Conservation (phyloP, 768 basidiomycete genomes). For the Russula sp. region DNA sequence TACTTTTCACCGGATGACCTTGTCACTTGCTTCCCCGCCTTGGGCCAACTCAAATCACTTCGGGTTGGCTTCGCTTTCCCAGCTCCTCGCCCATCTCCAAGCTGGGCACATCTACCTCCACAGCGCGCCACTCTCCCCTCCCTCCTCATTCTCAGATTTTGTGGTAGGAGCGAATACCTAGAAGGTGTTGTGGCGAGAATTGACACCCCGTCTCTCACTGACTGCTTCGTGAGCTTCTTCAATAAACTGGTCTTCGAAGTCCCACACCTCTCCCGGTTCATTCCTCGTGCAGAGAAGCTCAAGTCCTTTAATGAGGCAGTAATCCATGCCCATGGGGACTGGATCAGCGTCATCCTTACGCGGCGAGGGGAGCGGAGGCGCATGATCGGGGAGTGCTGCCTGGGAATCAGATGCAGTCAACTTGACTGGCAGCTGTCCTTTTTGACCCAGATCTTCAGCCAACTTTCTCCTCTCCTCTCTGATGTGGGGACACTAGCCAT, state of each 20-base stretch:
- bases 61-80: background rate
- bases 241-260: background rate
- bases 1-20: background rate
- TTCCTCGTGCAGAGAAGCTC: background rate
- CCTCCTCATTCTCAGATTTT: background rate
- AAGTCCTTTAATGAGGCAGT: background rate
- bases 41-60: background rate
- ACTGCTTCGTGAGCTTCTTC: background rate
- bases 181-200: no score
- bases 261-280: background rate
- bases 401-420: background rate
- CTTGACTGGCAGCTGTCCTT: constrained; percentile 6
- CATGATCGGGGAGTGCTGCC: background rate
- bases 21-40: background rate
- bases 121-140: background rate
- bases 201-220: background rate
- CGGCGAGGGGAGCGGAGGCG: background rate
- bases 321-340: background rate
- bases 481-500: background rate
- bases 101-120: background rate
- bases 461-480: background rate
- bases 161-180: background rate
- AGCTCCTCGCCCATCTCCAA: background rate
- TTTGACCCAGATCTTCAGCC: background rate
- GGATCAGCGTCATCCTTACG: background rate